Conservation (phyloP, 768 basidiomycete genomes). For the Lentinus brumalis region DNA sequence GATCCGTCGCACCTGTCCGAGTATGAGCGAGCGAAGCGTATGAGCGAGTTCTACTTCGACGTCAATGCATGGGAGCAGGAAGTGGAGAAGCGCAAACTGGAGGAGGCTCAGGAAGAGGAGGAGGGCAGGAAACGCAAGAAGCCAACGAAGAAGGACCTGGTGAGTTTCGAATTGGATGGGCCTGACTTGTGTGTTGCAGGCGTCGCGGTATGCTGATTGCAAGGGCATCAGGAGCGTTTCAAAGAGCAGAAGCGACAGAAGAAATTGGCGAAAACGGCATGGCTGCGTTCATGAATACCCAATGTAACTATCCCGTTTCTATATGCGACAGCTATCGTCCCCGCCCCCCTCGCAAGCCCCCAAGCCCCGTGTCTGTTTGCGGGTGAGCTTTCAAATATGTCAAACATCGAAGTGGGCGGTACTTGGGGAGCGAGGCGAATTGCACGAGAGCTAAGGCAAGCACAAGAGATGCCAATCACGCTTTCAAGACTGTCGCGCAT, state of each 20-base stretch:
- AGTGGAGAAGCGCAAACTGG: conserved; percentile 48
- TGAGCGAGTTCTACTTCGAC: conserved; percentile 90
- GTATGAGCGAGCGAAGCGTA: conserved; percentile 78
- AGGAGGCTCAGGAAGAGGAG: conserved; percentile 49
- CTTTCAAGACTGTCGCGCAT: too few species aligned
- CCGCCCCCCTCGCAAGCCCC: too few species aligned
- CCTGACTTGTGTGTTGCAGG: not conserved
- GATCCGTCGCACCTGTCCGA: conserved; percentile 79
- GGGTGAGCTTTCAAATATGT: too few species aligned
- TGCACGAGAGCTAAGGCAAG: too few species aligned
- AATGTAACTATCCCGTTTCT: not conserved
- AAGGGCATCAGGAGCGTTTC: conserved; percentile 64
- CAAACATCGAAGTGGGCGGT: too few species aligned
- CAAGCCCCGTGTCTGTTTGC: too few species aligned
- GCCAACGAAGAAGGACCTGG: conserved; percentile 83
- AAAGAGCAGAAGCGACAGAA: conserved; percentile 81
- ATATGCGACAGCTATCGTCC: not conserved
- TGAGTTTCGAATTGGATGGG: conserved; percentile 38
- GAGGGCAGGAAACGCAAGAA: conserved; percentile 74
- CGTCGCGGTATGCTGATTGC: conserved; percentile 15
- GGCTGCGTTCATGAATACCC: conserved; percentile 63
- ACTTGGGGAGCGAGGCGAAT: too few species aligned
- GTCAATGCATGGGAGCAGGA: conserved; percentile 78
- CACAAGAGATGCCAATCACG: too few species aligned
- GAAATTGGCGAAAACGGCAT: conserved; percentile 88